Evolutionary conservation across 2,329 filamentous ascomycete genomes (phyloP).

Genomic region (Trichophyton rubrum): DNA sequence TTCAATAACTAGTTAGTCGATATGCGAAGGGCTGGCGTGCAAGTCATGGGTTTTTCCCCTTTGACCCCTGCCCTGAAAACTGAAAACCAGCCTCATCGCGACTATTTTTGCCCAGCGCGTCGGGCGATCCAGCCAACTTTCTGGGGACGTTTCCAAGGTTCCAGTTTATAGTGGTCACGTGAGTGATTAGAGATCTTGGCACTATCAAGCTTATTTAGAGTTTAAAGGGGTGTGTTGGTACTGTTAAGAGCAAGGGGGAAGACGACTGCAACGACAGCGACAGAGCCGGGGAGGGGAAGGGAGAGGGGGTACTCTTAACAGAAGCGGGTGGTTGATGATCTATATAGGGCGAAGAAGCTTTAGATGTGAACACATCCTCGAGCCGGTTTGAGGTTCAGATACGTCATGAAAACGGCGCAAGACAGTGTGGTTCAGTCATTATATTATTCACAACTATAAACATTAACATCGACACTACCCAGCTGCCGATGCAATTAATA

Average conservation of each 20-base stretch:
- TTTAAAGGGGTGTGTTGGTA: background rate
- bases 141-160: too few relatives aligned
- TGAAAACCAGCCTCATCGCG: background rate
- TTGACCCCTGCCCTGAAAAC: background rate
- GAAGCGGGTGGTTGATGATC: background rate
- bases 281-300: too few relatives aligned
- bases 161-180: background rate
- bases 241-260: background rate
- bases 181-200: background rate
- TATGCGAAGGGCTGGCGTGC: background rate
- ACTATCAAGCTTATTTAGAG: background rate
- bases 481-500: background rate
- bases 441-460: background rate
- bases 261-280: background rate
- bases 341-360: background rate
- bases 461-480: background rate
- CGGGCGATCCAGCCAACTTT: background rate
- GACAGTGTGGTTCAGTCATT: background rate
- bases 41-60: background rate
- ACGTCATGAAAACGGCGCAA: background rate
- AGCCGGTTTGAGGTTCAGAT: background rate
- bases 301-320: too few relatives aligned
- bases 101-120: background rate
- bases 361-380: background rate
- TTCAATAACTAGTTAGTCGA: background rate